Conservation (phyloP, 2,329 filamentous ascomycete genomes). For the Dactylellina parvicollis region DNA sequence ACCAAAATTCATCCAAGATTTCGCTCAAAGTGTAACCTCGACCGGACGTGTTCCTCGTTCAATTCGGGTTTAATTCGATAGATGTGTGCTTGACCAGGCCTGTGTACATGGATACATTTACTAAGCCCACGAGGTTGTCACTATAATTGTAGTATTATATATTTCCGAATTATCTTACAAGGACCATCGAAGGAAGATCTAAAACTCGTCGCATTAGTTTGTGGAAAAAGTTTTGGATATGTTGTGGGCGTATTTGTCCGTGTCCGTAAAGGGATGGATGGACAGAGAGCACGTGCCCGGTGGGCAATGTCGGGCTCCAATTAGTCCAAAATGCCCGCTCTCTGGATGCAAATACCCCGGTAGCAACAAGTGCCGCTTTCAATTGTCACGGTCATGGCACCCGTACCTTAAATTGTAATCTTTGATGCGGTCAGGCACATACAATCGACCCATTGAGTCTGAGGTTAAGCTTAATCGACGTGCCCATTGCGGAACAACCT, state of each 20-base stretch:
- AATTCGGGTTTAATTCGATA: not conserved
- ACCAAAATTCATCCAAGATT: not conserved
- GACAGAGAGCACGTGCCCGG: not conserved
- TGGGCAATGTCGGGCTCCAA: not conserved
- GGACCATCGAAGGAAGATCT: not conserved
- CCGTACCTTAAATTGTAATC: not conserved
- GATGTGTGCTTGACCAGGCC: too few species aligned
- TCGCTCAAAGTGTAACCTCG: not conserved
- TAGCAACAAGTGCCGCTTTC: not conserved
- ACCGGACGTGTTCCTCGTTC: too few species aligned
- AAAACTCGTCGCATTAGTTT: not conserved
- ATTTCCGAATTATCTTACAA: not conserved
- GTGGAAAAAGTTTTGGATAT: conserved; percentile 19
- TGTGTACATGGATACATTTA: too few species aligned
- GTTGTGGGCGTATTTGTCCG: conserved; percentile 14
- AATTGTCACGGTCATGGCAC: not conserved
- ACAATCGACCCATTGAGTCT: conserved; percentile 25
- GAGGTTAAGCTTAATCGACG: not conserved
- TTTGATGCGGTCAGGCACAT: not conserved
- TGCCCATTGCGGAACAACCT: not conserved
- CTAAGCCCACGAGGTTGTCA: too few species aligned
- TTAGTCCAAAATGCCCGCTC: not conserved
- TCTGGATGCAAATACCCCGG: conserved; percentile 6
- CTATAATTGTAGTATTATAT: not conserved
- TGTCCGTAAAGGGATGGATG: not conserved